Conservation (phyloP, 306 rosid species). For the Lupinus albus region DNA sequence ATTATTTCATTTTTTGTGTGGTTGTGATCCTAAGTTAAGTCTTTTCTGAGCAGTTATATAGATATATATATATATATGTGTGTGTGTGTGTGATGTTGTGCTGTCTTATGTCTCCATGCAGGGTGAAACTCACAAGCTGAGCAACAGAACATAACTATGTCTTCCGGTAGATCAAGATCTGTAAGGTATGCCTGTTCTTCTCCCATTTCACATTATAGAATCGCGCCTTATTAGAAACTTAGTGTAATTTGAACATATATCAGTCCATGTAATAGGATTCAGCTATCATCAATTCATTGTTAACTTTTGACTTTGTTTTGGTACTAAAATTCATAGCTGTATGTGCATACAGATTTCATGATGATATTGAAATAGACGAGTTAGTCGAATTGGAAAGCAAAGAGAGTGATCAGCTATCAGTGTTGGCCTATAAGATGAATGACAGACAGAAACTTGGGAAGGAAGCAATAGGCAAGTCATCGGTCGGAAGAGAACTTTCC, state of each 20-base stretch:
- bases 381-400: slow-evolving; percentile 21
- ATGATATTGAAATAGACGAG: slow-evolving; percentile 49
- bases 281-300: slow-evolving; percentile 17
- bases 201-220: slow-evolving; percentile 18
- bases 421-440: slow-evolving; percentile 26
- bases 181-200: slow-evolving; percentile 48
- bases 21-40: slow-evolving; percentile 35
- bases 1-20: slow-evolving; percentile 31
- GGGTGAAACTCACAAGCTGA: slow-evolving; percentile 33
- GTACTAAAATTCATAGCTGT: slow-evolving; percentile 33
- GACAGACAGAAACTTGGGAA: slow-evolving; percentile 22
- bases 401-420: slow-evolving; percentile 23
- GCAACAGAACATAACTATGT: slow-evolving; percentile 41
- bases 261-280: neutral
- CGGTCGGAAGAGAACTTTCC: slow-evolving; percentile 47
- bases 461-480: slow-evolving; percentile 32
- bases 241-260: neutral
- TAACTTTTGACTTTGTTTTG: slow-evolving; percentile 23
- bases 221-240: slow-evolving; percentile 7
- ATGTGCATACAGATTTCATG: slow-evolving; percentile 48
- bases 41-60: too few relatives aligned
- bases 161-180: slow-evolving; percentile 47
- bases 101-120: slow-evolving; percentile 25
- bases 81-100: too few relatives aligned
- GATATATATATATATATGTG: too few relatives aligned